Base-by-base conservation (phyloP, 768 basidiomycete genomes). In the Austroboletus festivus region DNA sequence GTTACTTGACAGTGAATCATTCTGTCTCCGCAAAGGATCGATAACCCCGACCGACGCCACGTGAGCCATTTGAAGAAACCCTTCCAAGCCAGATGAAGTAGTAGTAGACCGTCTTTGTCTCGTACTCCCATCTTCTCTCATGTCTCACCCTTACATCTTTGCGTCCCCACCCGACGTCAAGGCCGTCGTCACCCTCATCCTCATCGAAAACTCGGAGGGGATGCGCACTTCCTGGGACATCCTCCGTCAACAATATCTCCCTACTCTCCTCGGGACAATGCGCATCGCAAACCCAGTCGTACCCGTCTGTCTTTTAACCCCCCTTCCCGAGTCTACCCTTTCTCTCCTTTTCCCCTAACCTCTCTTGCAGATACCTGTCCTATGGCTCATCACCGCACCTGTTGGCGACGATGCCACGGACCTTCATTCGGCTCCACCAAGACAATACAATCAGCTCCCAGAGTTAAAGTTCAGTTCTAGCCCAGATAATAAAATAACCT, bases 121-220 rank as follows among this genome's bases (percentile, higher is more conserved):
- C n/a, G n/a, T n/a, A 7, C 31, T 13, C 9, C 31, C 9, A 33
- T 18, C 53, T 20, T 38, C 33, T 42, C 22, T 9, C 5, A 50
- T 55, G 55, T 18, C 53, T 1, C 40, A 22, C 15, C 24, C 50
- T 10, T 34, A 48, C 45, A 64, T 65, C 43, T 66, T 65, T 56
- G 7, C 53, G n/a, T 55, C 53, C 34, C 10, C 54, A 2, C 48
- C 57, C 6, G 35, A 48, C 1, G 51, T 48, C 7, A 57, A 50
- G 33, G 64, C 64, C 1, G 54, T 65, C 47, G 52, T 65, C 41
- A 67, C 72, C n/a, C 69, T 80, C 43, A 56, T 81, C 50, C 68
- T 83, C 50, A 71, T 82, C 53, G 81, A 83, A 65, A 81, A 82
- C 56, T 81, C 81, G 0, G 66, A 68, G 28, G 60, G 63, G 1